Evolutionary conservation across 768 basidiomycete species (phyloP).

Genomic region (Tricholoma sp.): DNA sequence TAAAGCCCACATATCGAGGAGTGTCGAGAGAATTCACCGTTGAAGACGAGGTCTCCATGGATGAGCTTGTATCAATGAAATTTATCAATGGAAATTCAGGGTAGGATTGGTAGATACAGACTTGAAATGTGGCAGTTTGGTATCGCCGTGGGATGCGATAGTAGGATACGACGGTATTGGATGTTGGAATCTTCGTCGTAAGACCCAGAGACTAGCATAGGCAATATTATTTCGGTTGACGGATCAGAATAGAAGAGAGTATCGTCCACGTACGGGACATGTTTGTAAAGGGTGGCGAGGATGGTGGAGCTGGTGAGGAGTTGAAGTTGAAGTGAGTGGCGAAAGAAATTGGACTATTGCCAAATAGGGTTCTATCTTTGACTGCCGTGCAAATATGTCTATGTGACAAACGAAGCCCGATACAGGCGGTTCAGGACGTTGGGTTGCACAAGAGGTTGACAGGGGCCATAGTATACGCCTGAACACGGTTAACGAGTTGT

Average conservation of each 20-base stretch:
- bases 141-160: constrained; percentile 83
- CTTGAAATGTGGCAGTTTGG: constrained; percentile 88
- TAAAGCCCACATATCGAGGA: constrained; percentile 76
- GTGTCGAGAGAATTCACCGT: constrained; percentile 85
- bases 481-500: too few relatives aligned
- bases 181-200: constrained; percentile 51
- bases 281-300: constrained; percentile 10
- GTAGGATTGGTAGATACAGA: constrained; percentile 27
- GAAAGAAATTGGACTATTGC: constrained; percentile 2
- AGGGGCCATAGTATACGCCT: too few relatives aligned
- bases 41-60: constrained; percentile 91
- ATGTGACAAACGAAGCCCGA: too few relatives aligned
- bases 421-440: too few relatives aligned
- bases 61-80: constrained; percentile 48
- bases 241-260: constrained; percentile 55
- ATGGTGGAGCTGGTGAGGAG: constrained; percentile 13
- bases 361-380: too few relatives aligned
- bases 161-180: constrained; percentile 87
- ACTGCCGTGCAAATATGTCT: too few relatives aligned
- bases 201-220: constrained; percentile 35
- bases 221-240: constrained; percentile 15
- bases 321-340: constrained; percentile 9
- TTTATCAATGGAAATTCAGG: background rate
- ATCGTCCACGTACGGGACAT: constrained; percentile 38
- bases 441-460: too few relatives aligned